Percentiles rank a stretch among this genome's conserved stretches.
These are phyloP conservation scores for Thalassiosira allenii DNA, from an alignment of 352 stramenopile genomes.

Conservation along the genomic window DNA sequence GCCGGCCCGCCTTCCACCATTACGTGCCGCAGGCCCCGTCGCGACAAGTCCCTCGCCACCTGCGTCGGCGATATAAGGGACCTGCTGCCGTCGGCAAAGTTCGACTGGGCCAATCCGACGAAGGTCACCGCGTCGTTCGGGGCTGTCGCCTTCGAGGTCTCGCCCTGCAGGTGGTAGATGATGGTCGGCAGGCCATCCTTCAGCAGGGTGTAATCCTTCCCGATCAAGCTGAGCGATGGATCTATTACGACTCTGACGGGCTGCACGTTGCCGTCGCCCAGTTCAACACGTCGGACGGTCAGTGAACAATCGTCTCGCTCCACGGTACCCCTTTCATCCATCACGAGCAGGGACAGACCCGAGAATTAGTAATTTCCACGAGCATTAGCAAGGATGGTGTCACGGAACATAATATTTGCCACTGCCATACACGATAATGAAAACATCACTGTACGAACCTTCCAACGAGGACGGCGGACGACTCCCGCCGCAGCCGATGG, in stretches of 20 bases:
- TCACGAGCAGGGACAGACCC: no score
- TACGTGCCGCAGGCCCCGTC: constrained; percentile 66
- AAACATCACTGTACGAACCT: no score
- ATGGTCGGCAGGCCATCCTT: constrained; percentile 71
- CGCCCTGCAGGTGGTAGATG: constrained; percentile 60
- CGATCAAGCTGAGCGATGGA: constrained; percentile 62
- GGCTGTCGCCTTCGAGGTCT: neutral
- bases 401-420: no score
- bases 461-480: constrained; percentile 78
- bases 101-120: constrained; percentile 32
- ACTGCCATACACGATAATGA: no score
- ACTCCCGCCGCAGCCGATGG: constrained; percentile 73
- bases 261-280: constrained; percentile 49
- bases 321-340: constrained; percentile 76
- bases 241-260: constrained; percentile 79
- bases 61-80: constrained; percentile 39
- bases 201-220: constrained; percentile 65
- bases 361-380: no score
- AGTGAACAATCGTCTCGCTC: constrained; percentile 77
- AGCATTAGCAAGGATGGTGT: no score
- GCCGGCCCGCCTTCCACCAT: constrained; percentile 84
- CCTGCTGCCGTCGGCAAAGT: constrained; percentile 10
- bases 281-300: constrained; percentile 69
- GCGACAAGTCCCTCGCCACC: constrained; percentile 66
- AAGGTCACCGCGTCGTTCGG: constrained; percentile 26